Conservation (phyloP, 176 grass and related monocot genomes). For the Oryza glaberrima region DNA sequence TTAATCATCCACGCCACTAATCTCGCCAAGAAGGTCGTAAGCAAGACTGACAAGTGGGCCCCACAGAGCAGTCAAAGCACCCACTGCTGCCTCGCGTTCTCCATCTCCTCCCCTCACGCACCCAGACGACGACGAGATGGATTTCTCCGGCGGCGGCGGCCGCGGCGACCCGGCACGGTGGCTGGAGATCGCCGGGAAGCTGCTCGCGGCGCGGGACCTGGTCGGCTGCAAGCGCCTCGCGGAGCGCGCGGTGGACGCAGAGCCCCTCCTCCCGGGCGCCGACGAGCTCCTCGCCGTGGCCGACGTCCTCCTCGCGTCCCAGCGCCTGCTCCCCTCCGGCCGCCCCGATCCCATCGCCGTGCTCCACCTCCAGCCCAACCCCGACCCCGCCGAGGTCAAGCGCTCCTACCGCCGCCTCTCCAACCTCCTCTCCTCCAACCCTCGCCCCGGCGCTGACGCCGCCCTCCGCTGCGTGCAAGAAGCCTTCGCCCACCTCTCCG, state of each 20-base stretch:
- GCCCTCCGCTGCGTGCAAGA: slow-evolving; percentile 68
- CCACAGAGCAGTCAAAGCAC: slow-evolving; percentile 22
- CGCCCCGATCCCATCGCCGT: slow-evolving; percentile 73
- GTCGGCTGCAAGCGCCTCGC: slow-evolving; percentile 89
- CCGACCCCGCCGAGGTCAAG: slow-evolving; percentile 48
- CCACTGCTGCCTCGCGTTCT: neutral
- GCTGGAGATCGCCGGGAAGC: slow-evolving; percentile 77
- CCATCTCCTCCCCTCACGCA: neutral
- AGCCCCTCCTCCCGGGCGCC: slow-evolving; percentile 71
- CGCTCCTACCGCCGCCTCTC: slow-evolving; percentile 68
- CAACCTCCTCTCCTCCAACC: slow-evolving; percentile 68
- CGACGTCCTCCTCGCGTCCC: slow-evolving; percentile 88
- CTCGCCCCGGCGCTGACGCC: slow-evolving; percentile 55
- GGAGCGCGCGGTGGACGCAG: slow-evolving; percentile 81
- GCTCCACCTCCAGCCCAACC: slow-evolving; percentile 48
- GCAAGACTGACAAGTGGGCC: slow-evolving; percentile 32
- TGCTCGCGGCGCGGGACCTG: slow-evolving; percentile 80
- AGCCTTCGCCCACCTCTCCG: slow-evolving; percentile 72
- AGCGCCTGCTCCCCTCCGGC: slow-evolving; percentile 71
- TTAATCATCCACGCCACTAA: neutral
- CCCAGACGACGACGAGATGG: slow-evolving; percentile 42
- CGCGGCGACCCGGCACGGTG: slow-evolving; percentile 71
- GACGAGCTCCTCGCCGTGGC: slow-evolving; percentile 90
- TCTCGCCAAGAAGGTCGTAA: neutral
- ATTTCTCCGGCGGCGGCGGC: slow-evolving; percentile 52